Percentiles rank a stretch among this genome's conserved stretches.
Evolutionary conservation across 768 basidiomycete species (phyloP).

Genomic region (Daedaleopsis sinensis): DNA sequence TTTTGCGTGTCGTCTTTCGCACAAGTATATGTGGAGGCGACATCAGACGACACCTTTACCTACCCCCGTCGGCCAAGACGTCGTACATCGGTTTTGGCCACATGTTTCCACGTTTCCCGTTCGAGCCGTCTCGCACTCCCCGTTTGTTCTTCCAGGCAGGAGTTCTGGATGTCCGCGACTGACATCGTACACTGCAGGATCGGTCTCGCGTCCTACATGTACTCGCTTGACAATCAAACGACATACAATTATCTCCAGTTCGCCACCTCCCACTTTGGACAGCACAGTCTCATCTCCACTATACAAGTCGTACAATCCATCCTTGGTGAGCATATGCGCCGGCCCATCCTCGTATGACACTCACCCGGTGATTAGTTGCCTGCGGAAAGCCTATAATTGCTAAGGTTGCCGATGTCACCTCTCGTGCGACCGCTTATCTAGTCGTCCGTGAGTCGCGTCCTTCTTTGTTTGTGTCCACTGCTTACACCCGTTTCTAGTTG

Average conservation of each 20-base stretch:
- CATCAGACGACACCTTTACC: too few relatives aligned
- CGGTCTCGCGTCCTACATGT: slow-evolving; percentile 74
- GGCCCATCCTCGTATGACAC: not conserved
- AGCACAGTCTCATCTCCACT: slow-evolving; percentile 28
- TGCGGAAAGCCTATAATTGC: slow-evolving; percentile 51
- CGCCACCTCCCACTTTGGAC: slow-evolving; percentile 29
- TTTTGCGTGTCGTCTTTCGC: too few relatives aligned
- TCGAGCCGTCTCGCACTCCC: too few relatives aligned
- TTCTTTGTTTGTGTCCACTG: slow-evolving; percentile 32
- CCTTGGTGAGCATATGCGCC: slow-evolving; percentile 37
- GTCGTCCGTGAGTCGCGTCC: slow-evolving; percentile 48
- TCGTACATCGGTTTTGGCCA: too few relatives aligned
- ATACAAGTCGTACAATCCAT: slow-evolving; percentile 34
- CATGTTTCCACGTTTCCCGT: too few relatives aligned
- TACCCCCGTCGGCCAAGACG: too few relatives aligned
- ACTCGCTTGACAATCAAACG: slow-evolving; percentile 72
- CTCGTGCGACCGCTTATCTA: slow-evolving; percentile 49
- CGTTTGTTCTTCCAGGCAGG: too few relatives aligned
- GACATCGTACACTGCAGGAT: slow-evolving; percentile 32
- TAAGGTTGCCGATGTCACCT: slow-evolving; percentile 53
- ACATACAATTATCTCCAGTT: slow-evolving; percentile 57
- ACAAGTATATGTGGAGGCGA: too few relatives aligned
- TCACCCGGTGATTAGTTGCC: slow-evolving; percentile 21
- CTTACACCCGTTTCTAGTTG: slow-evolving; percentile 31
- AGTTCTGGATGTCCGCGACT: too few relatives aligned